Evolutionary conservation across 2,329 filamentous ascomycete genomes (phyloP).

Genomic region (Fusarium nematophilum): DNA sequence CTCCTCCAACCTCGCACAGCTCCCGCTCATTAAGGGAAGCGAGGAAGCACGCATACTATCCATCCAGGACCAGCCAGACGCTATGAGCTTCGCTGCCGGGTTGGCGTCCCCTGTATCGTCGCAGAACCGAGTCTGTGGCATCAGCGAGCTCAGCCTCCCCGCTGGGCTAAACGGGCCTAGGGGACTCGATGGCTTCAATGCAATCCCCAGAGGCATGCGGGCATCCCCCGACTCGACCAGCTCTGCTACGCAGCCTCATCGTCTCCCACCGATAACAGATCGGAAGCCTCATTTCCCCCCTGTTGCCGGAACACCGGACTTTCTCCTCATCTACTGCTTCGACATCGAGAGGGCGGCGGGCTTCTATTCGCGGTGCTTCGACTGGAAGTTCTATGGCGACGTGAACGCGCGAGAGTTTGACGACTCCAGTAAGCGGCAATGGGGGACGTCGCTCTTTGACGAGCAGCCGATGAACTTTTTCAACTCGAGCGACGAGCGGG

Average conservation of each 20-base stretch:
- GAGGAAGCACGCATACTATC: constrained; percentile 8
- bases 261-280: background rate
- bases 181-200: too few species aligned
- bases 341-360: constrained; percentile 34
- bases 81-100: constrained; percentile 9
- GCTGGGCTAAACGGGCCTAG: background rate
- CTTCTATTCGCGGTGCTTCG: constrained; percentile 42
- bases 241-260: background rate
- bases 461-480: constrained; percentile 42
- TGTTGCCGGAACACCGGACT: constrained; percentile 33
- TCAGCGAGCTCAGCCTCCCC: background rate
- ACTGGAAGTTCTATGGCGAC: constrained; percentile 39
- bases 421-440: constrained; percentile 28
- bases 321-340: constrained; percentile 40
- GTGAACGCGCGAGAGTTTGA: constrained; percentile 29
- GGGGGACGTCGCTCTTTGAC: constrained; percentile 40
- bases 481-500: constrained; percentile 23
- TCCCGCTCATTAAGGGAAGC: constrained; percentile 14
- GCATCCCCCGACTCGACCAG: background rate
- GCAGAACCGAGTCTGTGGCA: constrained; percentile 18
- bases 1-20: constrained; percentile 25
- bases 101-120: constrained; percentile 19
- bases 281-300: constrained; percentile 14
- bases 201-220: too few species aligned
- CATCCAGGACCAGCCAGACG: constrained; percentile 4